Evolutionary conservation across 305 asterid species (phyloP).

Genomic region (Fraxinus sp.): DNA sequence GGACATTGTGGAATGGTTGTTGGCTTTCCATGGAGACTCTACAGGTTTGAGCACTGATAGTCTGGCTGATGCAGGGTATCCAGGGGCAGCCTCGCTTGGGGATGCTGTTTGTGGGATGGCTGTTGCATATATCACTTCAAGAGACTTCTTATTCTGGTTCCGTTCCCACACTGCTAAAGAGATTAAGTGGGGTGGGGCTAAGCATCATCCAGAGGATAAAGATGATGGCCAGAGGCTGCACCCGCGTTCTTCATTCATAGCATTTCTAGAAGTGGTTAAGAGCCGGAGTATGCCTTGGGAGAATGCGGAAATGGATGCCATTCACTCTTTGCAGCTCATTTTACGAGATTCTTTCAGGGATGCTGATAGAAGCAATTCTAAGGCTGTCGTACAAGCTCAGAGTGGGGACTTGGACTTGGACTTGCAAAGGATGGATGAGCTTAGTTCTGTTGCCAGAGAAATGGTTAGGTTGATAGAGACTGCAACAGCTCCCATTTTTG

Average conservation of each 20-base stretch:
- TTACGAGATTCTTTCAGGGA: conserved; percentile 78
- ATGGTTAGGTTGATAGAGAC: conserved; percentile 92
- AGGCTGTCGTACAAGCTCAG: conserved; percentile 55
- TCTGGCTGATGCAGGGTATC: conserved; percentile 81
- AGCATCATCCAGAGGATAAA: conserved; percentile 84
- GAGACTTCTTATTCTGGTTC: conserved; percentile 84
- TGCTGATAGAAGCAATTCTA: conserved; percentile 57
- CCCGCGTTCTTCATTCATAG: conserved; percentile 88
- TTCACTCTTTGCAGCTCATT: conserved; percentile 85
- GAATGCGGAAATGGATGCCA: conserved; percentile 88
- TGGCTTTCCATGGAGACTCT: conserved; percentile 72
- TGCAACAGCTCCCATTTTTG: conserved; percentile 89
- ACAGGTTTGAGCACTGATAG: conserved; percentile 93
- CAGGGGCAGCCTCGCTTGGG: conserved; percentile 74
- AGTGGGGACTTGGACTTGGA: conserved; percentile 47
- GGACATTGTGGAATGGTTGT: conserved; percentile 76
- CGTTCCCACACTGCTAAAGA: conserved; percentile 86
- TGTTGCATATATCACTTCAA: conserved; percentile 70
- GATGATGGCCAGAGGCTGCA: conserved; percentile 89
- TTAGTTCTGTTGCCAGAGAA: conserved; percentile 86
- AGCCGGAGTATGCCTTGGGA: conserved; percentile 90
- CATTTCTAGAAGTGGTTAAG: conserved; percentile 85
- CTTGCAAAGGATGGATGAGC: conserved; percentile 68
- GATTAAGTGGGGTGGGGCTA: conserved; percentile 95
- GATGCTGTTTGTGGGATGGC: conserved; percentile 93